Base-by-base conservation (phyloP, 495 filamentous ascomycete genomes). In the Hypoxylon subgilvum region DNA sequence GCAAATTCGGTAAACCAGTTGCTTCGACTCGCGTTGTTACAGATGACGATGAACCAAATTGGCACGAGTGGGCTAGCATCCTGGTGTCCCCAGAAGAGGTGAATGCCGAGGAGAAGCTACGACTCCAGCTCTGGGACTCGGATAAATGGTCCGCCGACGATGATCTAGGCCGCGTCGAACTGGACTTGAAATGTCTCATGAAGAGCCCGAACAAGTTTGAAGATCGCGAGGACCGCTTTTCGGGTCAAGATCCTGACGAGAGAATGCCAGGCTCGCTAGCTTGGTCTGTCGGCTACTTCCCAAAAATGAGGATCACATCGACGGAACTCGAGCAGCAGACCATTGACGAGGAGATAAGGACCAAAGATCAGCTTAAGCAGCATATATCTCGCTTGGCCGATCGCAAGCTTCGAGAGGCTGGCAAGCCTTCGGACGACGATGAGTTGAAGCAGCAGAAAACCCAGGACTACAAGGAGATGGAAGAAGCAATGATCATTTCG, bases 281-380 rank as follows among this genome's bases (percentile, higher is more conserved):
- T 10, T 91, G 87, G 88, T 84, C 79, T 17, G 83, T 90, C 6
- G 86, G 87, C 2, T 91, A 88, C 62, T 88, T 84, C 52, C 74
- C 82, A 17, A 91, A 90, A 61, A 76, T 76, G 5, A 73, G 78
- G 50, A 84, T 87, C 28, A 80, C 77, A 46, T 65, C 75, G 17
- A 75, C 73, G 44, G 80, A 86, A 66, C 72, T 85, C 12, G 64
- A 73, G 41, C 69, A 74, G 27, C 84, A 86, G 68, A 86, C 73
- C 4, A 76, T 81, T 12, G 78, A 80, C 34, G 52, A 68, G 0
- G 70, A 77, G 3, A 72, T 88, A 43, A 75, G 77, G 16, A 79
- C 68, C 10, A 65, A 79, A 6, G 78, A 85, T 2, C 69, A 81
- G 14, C 69, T 87, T 6, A 79, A 83, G 63, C 49, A 79, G 21